Conservation (phyloP, 805 yeast genomes). For the Saccharomyces paradoxus region DNA sequence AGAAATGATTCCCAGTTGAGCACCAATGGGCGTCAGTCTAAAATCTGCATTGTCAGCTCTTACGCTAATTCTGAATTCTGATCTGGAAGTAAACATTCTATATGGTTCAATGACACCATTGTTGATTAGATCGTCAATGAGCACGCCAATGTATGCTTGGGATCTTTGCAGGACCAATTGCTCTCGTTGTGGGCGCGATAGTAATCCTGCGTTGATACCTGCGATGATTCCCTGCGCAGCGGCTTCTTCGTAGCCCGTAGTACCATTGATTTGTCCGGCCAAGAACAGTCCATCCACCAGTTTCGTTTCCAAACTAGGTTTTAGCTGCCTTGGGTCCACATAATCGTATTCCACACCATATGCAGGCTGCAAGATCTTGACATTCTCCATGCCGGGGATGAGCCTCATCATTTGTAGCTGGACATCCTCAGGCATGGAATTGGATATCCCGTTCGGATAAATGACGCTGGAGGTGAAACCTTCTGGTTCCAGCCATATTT, state of each 20-base stretch:
- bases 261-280: constrained; percentile 98
- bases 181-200: constrained; percentile 26
- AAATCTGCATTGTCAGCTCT: constrained; percentile 92
- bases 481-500: constrained; percentile 95
- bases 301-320: constrained; percentile 73
- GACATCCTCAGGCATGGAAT: constrained; percentile 92
- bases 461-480: constrained; percentile 81
- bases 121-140: constrained; percentile 88
- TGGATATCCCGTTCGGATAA: constrained; percentile 93
- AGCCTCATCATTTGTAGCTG: constrained; percentile 65
- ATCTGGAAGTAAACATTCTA: constrained; percentile 93
- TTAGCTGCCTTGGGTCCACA: constrained; percentile 84
- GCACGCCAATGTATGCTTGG: constrained; percentile 86
- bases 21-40: constrained; percentile 67
- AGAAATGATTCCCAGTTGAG: constrained; percentile 56
- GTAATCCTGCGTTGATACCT: constrained; percentile 86
- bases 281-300: constrained; percentile 66
- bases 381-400: constrained; percentile 85
- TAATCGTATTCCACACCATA: constrained; percentile 99
- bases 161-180: constrained; percentile 57
- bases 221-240: constrained; percentile 95
- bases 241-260: constrained; percentile 98
- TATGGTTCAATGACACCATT: constrained; percentile 97
- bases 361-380: constrained; percentile 86
- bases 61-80: constrained; percentile 84